Conservation (phyloP, 2,329 filamentous ascomycete genomes). For the Didymella exigua region DNA sequence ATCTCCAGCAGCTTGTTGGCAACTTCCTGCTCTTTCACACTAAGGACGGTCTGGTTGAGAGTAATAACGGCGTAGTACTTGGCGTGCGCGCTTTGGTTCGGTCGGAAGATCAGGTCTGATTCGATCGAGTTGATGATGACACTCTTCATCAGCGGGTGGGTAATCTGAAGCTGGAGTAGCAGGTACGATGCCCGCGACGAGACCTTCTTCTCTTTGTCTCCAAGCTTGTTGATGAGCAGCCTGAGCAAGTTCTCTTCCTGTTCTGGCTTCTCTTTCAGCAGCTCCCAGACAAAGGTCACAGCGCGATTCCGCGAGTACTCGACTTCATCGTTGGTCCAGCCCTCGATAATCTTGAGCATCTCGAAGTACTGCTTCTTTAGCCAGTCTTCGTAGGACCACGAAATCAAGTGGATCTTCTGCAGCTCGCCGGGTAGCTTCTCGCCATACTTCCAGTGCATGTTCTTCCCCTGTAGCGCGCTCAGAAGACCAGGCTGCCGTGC, state of each 20-base stretch:
- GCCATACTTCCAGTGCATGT: slow-evolving; percentile 69
- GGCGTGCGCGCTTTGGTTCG: slow-evolving; percentile 83
- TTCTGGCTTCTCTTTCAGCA: slow-evolving; percentile 94
- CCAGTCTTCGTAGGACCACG: slow-evolving; percentile 95
- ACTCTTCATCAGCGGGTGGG: slow-evolving; percentile 91
- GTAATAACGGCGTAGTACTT: slow-evolving; percentile 98
- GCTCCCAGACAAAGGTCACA: slow-evolving; percentile 87
- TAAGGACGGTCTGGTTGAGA: slow-evolving; percentile 93
- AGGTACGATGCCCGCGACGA: slow-evolving; percentile 91
- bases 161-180: slow-evolving; percentile 85
- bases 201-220: slow-evolving; percentile 94
- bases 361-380: slow-evolving; percentile 93
- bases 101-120: slow-evolving; percentile 83
- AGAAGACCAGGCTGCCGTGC: slow-evolving; percentile 77
- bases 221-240: slow-evolving; percentile 92
- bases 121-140: slow-evolving; percentile 86
- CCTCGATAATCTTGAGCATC: slow-evolving; percentile 86
- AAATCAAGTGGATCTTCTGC: slow-evolving; percentile 76
- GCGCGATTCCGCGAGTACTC: slow-evolving; percentile 88
- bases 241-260: slow-evolving; percentile 94
- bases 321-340: slow-evolving; percentile 94
- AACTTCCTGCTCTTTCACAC: slow-evolving; percentile 78
- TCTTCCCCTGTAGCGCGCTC: slow-evolving; percentile 68
- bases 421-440: slow-evolving; percentile 75
- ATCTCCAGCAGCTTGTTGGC: slow-evolving; percentile 83